Percentiles rank a stretch among this genome's conserved stretches.
Evolutionary conservation across 495 filamentous ascomycete species (phyloP).

Genomic region (Achaetomiella virescens): DNA sequence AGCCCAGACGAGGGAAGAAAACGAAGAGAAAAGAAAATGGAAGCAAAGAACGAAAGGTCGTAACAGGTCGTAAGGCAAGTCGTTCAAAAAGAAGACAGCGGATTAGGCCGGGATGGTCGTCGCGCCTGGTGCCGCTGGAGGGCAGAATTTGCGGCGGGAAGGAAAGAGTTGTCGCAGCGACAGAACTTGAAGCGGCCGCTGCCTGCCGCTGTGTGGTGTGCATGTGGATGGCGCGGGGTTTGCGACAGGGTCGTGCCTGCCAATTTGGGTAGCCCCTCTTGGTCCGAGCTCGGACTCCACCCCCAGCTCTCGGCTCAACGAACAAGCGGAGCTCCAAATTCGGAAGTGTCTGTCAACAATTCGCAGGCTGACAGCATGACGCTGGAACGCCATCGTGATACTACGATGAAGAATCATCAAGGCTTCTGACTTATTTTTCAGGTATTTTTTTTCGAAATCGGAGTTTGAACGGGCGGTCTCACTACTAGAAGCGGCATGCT

Average conservation of each 20-base stretch:
- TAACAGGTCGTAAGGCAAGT: slow-evolving; percentile 2
- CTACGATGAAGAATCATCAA: too few species aligned
- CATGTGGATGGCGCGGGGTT: too few species aligned
- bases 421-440: too few species aligned
- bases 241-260: background rate
- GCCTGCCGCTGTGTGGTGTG: too few species aligned
- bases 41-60: slow-evolving; percentile 1
- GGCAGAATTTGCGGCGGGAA: slow-evolving; percentile 5
- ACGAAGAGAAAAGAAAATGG: background rate
- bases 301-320: background rate
- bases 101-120: background rate
- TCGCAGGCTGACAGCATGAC: too few species aligned
- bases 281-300: background rate
- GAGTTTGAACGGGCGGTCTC: too few species aligned
- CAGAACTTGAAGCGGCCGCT: too few species aligned
- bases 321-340: too few species aligned
- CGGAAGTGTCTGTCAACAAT: too few species aligned
- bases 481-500: too few species aligned
- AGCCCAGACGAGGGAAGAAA: background rate
- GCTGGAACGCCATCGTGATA: too few species aligned
- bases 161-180: slow-evolving; percentile 2
- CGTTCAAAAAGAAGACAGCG: background rate
- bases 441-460: too few species aligned
- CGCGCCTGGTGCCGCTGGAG: slow-evolving; percentile 1
- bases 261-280: background rate